Conservation (phyloP, 192 early-diverging fungal species). For the Backusella mclennaniae region DNA sequence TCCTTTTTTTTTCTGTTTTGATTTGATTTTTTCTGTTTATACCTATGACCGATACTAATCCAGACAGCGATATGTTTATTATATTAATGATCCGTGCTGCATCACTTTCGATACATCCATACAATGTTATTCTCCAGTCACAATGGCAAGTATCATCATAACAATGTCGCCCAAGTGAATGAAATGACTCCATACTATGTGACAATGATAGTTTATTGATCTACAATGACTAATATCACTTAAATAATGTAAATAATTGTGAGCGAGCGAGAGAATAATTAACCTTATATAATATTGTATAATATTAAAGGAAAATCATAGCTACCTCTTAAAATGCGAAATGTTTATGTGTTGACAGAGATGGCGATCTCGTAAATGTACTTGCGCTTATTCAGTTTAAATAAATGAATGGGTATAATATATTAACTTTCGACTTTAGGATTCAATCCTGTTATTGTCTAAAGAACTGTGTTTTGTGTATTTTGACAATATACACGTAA, state of each 20-base stretch:
- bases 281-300: neutral
- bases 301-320: neutral
- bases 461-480: neutral
- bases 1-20: no score
- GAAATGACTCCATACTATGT: neutral
- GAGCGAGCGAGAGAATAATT: neutral
- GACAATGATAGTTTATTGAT: neutral
- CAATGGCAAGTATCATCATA: conserved; percentile 8
- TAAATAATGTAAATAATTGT: neutral
- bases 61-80: conserved; percentile 15
- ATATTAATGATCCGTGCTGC: conserved; percentile 18
- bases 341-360: neutral
- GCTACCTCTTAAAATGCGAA: neutral
- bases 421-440: no score
- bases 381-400: no score
- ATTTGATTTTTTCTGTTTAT: neutral
- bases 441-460: neutral
- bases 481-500: neutral
- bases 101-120: conserved; percentile 17
- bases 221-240: neutral
- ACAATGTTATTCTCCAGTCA: conserved; percentile 17
- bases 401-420: no score
- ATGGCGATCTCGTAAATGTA: no score
- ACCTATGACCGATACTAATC: conserved; percentile 21
- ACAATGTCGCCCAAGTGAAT: neutral